Conservation (phyloP, 306 rosid species). For the Dryas alaskensis region DNA sequence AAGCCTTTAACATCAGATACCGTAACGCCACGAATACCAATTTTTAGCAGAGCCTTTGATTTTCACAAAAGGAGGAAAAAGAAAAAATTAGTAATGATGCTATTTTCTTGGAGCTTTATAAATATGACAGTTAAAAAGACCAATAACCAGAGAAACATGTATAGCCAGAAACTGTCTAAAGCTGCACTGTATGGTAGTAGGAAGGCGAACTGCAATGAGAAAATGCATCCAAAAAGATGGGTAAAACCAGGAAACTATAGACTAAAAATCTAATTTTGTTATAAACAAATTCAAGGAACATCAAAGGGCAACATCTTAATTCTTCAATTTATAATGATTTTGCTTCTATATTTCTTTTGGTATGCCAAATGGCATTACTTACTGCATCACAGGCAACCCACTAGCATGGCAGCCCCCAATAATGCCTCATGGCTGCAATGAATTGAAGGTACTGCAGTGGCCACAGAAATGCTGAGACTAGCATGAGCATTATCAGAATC, state of each 20-base stretch:
- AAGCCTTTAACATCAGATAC: slow-evolving; percentile 86
- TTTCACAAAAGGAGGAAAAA: neutral
- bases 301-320: neutral
- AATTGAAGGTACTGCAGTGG: neutral
- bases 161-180: neutral
- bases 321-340: neutral
- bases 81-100: slow-evolving; percentile 13
- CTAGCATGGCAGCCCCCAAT: neutral
- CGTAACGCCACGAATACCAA: slow-evolving; percentile 89
- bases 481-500: neutral
- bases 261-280: neutral
- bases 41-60: slow-evolving; percentile 71
- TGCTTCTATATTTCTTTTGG: neutral
- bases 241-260: neutral
- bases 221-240: neutral
- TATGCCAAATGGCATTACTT: neutral
- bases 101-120: neutral
- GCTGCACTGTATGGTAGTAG: neutral
- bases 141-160: neutral
- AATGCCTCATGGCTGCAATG: neutral
- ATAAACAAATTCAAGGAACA: neutral
- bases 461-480: neutral
- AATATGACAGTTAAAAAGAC: neutral
- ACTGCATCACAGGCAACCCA: neutral
- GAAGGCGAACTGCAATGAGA: neutral